Evolutionary conservation across 441 rosid genomes (phyloP).

Genomic region (Flueggea neowawraea): DNA sequence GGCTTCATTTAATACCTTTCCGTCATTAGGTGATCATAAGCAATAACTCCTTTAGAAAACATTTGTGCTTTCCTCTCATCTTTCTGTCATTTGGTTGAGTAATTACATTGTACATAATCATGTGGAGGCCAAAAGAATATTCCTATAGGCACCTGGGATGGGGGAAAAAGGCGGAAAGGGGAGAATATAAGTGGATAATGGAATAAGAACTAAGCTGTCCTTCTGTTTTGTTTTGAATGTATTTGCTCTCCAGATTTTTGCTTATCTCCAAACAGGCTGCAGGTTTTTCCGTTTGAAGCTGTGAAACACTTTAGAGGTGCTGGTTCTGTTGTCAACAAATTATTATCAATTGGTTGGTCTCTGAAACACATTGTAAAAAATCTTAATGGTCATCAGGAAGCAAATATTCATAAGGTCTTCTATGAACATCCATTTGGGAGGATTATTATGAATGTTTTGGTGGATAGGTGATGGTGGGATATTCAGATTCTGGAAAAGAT

Average conservation of each 20-base stretch:
- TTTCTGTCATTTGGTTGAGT: too few species aligned
- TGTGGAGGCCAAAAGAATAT: too few species aligned
- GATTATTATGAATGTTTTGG: neutral
- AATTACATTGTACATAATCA: too few species aligned
- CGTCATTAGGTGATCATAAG: too few species aligned
- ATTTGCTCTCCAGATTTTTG: conserved; percentile 5
- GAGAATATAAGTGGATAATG: too few species aligned
- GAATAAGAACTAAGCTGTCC: too few species aligned
- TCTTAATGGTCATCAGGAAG: conserved; percentile 92
- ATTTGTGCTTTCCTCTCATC: neutral
- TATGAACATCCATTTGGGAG: neutral
- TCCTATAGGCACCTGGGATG: too few species aligned
- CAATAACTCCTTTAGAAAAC: too few species aligned
- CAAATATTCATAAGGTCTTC: conserved; percentile 6
- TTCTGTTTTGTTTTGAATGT: neutral
- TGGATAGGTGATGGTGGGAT: conserved; percentile 93
- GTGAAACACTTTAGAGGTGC: conserved; percentile 85
- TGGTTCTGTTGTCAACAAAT: conserved; percentile 75
- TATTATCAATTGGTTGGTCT: conserved; percentile 89
- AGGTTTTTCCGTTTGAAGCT: conserved; percentile 94
- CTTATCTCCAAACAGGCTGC: conserved; percentile 44
- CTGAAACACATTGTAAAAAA: conserved; percentile 66
- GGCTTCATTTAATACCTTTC: too few species aligned
- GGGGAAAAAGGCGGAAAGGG: neutral
- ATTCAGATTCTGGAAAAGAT: conserved; percentile 96